A percentile compares a stretch with the other conserved stretches of the same genome.
Evolutionary conservation across 345 rosid genomes (phyloP).

Genomic region (Eucalyptus lansdowneana): DNA sequence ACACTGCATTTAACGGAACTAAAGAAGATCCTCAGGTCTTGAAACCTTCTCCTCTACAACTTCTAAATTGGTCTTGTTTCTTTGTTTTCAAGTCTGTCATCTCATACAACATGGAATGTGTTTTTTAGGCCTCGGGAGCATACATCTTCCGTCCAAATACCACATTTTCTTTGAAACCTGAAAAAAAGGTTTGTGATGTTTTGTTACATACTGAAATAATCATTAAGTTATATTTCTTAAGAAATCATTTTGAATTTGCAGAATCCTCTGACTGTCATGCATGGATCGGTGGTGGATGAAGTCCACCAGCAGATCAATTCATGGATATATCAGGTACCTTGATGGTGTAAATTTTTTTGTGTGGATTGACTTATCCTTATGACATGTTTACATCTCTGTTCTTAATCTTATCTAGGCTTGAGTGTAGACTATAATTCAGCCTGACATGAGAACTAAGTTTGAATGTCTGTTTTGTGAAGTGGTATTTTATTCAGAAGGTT

Average conservation of each 20-base stretch:
- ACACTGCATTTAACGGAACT: constrained; percentile 57
- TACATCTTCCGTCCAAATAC: constrained; percentile 96
- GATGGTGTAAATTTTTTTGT: neutral
- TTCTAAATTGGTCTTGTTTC: neutral
- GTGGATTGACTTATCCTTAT: neutral
- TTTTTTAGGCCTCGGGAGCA: constrained; percentile 73
- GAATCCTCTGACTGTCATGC: constrained; percentile 56
- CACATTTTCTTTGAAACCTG: constrained; percentile 40
- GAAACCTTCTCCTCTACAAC: neutral
- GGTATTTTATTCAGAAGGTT: neutral
- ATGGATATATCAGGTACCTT: constrained; percentile 81
- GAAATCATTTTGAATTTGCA: constrained; percentile 12
- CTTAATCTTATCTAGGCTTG: neutral
- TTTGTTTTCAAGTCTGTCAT: neutral
- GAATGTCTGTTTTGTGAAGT: neutral
- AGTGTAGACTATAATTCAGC: neutral
- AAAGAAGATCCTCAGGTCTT: constrained; percentile 69
- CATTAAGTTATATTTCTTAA: neutral
- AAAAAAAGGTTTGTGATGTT: constrained; percentile 36
- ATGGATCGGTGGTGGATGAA: constrained; percentile 72
- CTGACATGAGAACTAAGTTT: neutral
- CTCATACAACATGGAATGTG: neutral
- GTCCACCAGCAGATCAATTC: constrained; percentile 71
- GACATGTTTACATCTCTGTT: neutral
- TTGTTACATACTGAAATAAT: neutral